Base-by-base conservation (phyloP, 805 yeast genomes). In the Ogataea henricii region DNA sequence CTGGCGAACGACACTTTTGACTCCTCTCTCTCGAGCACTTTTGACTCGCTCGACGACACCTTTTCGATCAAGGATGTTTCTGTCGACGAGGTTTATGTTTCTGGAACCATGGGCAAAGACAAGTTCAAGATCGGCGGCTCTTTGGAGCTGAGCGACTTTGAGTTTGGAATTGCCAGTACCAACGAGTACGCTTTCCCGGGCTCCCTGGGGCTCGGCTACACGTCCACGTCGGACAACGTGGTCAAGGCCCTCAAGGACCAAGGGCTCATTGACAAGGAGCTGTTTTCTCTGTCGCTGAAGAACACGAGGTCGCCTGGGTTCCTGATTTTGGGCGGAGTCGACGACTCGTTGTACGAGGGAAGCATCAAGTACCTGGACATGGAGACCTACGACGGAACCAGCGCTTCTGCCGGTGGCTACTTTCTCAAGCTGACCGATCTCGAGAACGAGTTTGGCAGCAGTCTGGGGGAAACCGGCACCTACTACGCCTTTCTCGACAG, bases 401-500 rank as follows among this genome's bases (percentile, higher is more conserved):
- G 43, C 20, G 36, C 47, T 21, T 40, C 46, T 25, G 8, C 48
- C 1, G 49, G 52, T 6, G 59, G 60, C 2, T 62, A 54, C 39
- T 52, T 47, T 48, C 37, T 57, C 41, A 27, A 45, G n/a, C 33
- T 60, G 17, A 35, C 29, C 9, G 46, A 50, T 42, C 20, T 60
- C 38, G 45, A 51, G 23, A 43, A 51, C 39, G 6, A 37, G 13
- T 20, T 44, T 34, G 59, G 57, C 13, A 18, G 43, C 36, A 20
- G 55, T 17, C 13, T 52, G 23, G 43, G 44, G 6, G 18, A 33
- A 23, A 10, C 49, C 9, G 47, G 51, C 18, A 16, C 43, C 21
- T 47, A 57, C 43, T 40, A 32, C 40, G 83, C 78, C 2, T 62
- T 78, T 22, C 61, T 82, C 26, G 87, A 83, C 60, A 72, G 83